phyloP scores from a whole-genome alignment of 1,284 basidiomycete species.

The Entoloma clypeatum region DNA sequence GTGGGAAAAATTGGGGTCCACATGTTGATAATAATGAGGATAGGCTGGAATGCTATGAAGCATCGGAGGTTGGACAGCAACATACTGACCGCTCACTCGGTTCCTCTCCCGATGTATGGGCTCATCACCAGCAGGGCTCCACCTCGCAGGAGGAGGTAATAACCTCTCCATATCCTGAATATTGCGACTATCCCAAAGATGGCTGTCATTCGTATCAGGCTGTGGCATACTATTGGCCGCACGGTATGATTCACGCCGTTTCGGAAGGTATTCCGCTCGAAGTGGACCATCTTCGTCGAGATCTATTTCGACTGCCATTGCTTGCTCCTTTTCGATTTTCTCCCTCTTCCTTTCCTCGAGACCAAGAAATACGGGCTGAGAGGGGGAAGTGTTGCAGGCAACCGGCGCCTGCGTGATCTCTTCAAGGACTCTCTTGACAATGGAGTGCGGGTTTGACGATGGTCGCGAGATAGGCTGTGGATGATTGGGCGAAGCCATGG shows the following conservation, averaged over 20 bases:
- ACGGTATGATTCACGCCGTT: constrained; percentile 54
- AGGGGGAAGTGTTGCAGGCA: constrained; percentile 24
- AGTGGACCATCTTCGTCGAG: constrained; percentile 78
- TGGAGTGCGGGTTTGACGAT: constrained; percentile 60
- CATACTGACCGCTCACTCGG: constrained; percentile 51
- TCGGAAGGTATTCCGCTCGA: constrained; percentile 74
- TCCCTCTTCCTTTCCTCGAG: constrained; percentile 59
- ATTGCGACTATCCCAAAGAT: constrained; percentile 30
- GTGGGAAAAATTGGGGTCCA: constrained; percentile 31
- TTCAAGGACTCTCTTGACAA: constrained; percentile 66
- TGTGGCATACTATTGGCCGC: constrained; percentile 28
- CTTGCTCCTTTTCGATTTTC: constrained; percentile 40
- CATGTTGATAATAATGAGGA: constrained; percentile 29
- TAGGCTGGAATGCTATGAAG: constrained; percentile 24
- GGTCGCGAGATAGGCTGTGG: constrained; percentile 79
- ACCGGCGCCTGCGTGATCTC: constrained; percentile 54
- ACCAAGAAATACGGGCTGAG: constrained; percentile 67
- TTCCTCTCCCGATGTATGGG: constrained; percentile 56
- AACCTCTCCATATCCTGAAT: constrained; percentile 31
- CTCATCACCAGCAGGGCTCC: constrained; percentile 75
- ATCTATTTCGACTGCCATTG: constrained; percentile 56
- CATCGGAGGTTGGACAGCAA: constrained; percentile 58
- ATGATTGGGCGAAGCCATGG: constrained; percentile 51
- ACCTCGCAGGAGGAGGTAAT: constrained; percentile 72
- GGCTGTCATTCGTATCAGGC: constrained; percentile 11